Percentiles rank a stretch among this genome's conserved stretches.
phyloP scores from a whole-genome alignment of 1,284 basidiomycete species.

The Moesziomyces antarcticus region DNA sequence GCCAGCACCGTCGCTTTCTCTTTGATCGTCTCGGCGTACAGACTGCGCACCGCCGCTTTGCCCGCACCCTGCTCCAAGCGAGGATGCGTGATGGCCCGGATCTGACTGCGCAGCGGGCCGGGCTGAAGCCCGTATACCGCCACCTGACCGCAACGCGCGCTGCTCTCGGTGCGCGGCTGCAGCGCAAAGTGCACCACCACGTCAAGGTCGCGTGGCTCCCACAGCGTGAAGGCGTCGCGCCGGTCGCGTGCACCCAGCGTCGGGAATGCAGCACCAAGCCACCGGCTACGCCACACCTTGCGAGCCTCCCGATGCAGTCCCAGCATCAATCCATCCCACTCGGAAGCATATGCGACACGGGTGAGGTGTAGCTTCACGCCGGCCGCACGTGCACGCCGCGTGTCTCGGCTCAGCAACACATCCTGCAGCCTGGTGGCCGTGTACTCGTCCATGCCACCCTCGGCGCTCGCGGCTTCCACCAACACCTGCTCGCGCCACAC shows the following conservation, averaged over 20 bases:
- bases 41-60: constrained; percentile 21
- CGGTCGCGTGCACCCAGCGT: constrained; percentile 22
- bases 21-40: constrained; percentile 57
- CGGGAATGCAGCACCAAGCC: constrained; percentile 22
- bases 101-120: constrained; percentile 28
- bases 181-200: constrained; percentile 28
- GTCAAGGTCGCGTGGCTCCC: constrained; percentile 38
- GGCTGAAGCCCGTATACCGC: constrained; percentile 43
- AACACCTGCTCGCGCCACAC: constrained; percentile 22
- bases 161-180: neutral
- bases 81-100: constrained; percentile 31
- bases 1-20: constrained; percentile 42
- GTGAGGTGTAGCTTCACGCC: constrained; percentile 3
- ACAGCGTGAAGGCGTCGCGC: constrained; percentile 35
- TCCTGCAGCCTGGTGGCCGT: constrained; percentile 34
- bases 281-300: constrained; percentile 21
- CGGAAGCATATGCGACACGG: neutral
- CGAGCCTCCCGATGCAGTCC: constrained; percentile 22
- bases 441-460: neutral
- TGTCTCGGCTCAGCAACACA: constrained; percentile 25
- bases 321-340: neutral
- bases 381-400: neutral
- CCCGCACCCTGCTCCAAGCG: neutral
- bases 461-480: neutral
- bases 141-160: constrained; percentile 10